Percentiles rank a stretch among this genome's conserved stretches.
phyloP scores from a whole-genome alignment of 345 rosid species.

The Syzygium aromaticum region DNA sequence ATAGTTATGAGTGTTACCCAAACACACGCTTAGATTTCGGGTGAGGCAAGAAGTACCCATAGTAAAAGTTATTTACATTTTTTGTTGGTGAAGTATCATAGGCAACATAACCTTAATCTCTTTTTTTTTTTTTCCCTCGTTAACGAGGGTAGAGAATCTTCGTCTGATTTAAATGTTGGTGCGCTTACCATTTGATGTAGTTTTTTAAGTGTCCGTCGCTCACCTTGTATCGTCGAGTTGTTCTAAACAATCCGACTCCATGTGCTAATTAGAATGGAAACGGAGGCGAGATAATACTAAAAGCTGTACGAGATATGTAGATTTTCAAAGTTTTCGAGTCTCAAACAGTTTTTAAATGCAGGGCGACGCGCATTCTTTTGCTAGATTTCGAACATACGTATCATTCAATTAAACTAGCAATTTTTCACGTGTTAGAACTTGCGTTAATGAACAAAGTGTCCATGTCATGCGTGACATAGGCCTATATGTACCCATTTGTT shows the following conservation, averaged over 20 bases:
- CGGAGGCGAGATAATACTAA: not conserved
- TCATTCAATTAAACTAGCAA: not conserved
- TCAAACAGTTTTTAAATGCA: not conserved
- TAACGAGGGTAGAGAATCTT: not conserved
- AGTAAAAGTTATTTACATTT: not conserved
- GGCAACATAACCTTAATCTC: not conserved
- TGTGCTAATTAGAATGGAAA: not conserved
- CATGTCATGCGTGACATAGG: not conserved
- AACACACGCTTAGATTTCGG: not conserved
- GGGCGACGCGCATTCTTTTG: not conserved
- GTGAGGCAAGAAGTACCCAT: not conserved
- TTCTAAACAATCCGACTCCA: not conserved
- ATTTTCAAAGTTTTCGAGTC: not conserved
- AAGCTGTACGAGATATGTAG: rapidly evolving
- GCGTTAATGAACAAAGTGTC: not conserved
- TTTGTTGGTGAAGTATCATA: not conserved
- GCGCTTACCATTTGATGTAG: not conserved
- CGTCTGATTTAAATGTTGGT: not conserved
- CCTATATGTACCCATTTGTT: not conserved
- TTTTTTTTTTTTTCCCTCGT: not conserved
- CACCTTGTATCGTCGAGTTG: not conserved
- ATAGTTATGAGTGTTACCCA: not conserved
- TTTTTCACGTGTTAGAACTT: rapidly evolving
- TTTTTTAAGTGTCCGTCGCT: not conserved
- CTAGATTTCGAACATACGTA: rapidly evolving